phyloP scores from a whole-genome alignment of 345 rosid species.

The Erodium maritimum region DNA sequence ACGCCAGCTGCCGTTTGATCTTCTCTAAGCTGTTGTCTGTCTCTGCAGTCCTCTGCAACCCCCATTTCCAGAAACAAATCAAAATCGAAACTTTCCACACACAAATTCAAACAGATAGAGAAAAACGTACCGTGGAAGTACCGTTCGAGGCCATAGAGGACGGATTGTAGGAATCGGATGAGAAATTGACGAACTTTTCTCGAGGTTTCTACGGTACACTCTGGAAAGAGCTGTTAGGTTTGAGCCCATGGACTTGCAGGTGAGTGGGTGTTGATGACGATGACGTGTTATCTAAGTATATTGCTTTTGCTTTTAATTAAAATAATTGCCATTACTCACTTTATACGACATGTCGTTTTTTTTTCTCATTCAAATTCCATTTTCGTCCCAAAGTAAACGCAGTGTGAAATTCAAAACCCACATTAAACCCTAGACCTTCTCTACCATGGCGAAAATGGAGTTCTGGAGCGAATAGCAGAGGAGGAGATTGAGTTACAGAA shows the following conservation, averaged over 20 bases:
- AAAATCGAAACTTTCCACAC: conserved; percentile 3
- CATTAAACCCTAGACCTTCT: background rate
- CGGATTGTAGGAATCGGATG: conserved; percentile 10
- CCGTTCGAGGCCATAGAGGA: conserved; percentile 73
- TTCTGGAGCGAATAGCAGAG: background rate
- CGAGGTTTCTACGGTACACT: background rate
- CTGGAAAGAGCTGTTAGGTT: background rate
- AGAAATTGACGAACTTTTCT: background rate
- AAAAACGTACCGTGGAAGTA: conserved; percentile 48
- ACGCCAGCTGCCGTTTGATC: conserved; percentile 88
- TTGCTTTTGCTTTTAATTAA: too few species aligned
- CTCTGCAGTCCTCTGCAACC: conserved; percentile 37
- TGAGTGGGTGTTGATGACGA: too few species aligned
- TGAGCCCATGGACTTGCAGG: too few species aligned
- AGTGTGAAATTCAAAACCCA: background rate
- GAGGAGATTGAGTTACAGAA: background rate
- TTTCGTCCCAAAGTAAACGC: background rate
- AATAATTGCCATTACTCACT: too few species aligned
- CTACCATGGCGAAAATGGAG: background rate
- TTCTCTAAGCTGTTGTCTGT: conserved; percentile 75
- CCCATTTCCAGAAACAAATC: background rate
- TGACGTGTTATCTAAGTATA: too few species aligned
- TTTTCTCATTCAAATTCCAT: background rate
- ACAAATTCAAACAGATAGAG: conserved; percentile 6
- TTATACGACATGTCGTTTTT: too few species aligned